Conservation (phyloP, 2,329 filamentous ascomycete genomes). For the Amylocarpus encephaloides region DNA sequence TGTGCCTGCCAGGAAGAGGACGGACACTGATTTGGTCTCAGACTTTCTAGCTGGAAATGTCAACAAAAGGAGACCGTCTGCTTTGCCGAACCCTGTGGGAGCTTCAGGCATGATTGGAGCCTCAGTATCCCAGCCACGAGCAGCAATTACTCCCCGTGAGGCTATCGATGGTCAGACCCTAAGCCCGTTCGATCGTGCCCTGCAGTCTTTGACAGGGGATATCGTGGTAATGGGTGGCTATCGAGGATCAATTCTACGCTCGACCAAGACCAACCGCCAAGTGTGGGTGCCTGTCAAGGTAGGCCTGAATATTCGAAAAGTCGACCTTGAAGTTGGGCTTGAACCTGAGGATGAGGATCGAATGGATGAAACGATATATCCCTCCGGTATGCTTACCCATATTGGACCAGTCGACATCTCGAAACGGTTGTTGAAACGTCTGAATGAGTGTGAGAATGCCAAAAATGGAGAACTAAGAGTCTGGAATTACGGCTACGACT, state of each 20-base stretch:
- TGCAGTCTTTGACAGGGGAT: conserved; percentile 72
- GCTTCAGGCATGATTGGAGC: conserved; percentile 16
- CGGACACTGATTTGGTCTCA: conserved; percentile 25
- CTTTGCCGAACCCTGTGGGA: conserved; percentile 13
- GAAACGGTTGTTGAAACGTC: conserved; percentile 69
- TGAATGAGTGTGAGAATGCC: conserved; percentile 69
- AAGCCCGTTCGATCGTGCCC: conserved; percentile 40
- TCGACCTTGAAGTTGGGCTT: conserved; percentile 82
- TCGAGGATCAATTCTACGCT: conserved; percentile 81
- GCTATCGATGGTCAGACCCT: conserved; percentile 38
- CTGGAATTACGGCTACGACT: conserved; percentile 92
- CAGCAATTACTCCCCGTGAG: conserved; percentile 10
- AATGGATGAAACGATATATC: conserved; percentile 77
- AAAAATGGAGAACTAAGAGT: conserved; percentile 65
- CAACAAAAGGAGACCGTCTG: conserved; percentile 18
- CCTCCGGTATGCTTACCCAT: conserved; percentile 83
- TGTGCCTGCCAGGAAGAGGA: conserved; percentile 21
- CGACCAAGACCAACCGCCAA: conserved; percentile 75
- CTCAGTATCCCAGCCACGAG: conserved; percentile 14
- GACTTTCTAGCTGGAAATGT: conserved; percentile 23
- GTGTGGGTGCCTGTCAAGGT: conserved; percentile 93
- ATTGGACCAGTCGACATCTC: conserved; percentile 91
- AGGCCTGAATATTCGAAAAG: conserved; percentile 83
- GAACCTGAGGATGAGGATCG: conserved; percentile 74
- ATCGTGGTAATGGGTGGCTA: conserved; percentile 87